Base-by-base conservation (phyloP, 1,139 yeast species). In the Saccharomyces hybrid region DNA sequence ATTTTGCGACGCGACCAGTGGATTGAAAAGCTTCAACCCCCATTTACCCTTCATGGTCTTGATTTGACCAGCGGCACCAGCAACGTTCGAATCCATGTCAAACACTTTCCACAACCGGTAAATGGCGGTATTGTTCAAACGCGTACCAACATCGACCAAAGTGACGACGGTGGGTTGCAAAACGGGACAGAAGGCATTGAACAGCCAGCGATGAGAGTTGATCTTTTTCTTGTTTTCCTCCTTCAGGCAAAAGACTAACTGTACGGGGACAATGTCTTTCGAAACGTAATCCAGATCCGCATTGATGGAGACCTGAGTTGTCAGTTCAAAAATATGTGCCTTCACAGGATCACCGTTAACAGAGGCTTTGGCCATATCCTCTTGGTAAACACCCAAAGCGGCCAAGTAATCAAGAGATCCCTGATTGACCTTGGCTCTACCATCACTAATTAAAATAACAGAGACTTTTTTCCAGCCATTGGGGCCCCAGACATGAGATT, bases 51-150 rank as follows among this genome's bases (percentile, higher is more conserved):
- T 88, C 88, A 91, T 86, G 1, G 97, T 90, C 60, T 86, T 87
- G 66, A 93, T 90, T 71, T 93, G 97, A 58, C 99, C 99, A 16
- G 97, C 97, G 1, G 96, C 98, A 61, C 98, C 99, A 0, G 97
- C 99, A 54, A 91, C 96, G 65, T 91, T 90, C 1, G 97, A 89
- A 69, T 93, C 97, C 63, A 85, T 80, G 69, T 93, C 98, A 69
- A 93, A 93, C 0, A 96, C 96, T 71, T 93, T 93, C 99, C 99
- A 93, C 58, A 93, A 75, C 62, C 90, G 93, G 67, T 93, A 93
- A 41, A 91, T 75, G 0, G 98, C 91, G 53, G 86, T 84, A 50
- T 80, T 80, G 60, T 88, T 89, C 16, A 97, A 95, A 65, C 86
- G 83, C 0, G 98, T 91, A 59, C 98, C 98, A 16, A 91, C 97